A percentile compares a stretch with the other conserved stretches of the same genome.
Evolutionary conservation across 148 eudicot species (phyloP).

Genomic region (Vaccinium corymbosum): DNA sequence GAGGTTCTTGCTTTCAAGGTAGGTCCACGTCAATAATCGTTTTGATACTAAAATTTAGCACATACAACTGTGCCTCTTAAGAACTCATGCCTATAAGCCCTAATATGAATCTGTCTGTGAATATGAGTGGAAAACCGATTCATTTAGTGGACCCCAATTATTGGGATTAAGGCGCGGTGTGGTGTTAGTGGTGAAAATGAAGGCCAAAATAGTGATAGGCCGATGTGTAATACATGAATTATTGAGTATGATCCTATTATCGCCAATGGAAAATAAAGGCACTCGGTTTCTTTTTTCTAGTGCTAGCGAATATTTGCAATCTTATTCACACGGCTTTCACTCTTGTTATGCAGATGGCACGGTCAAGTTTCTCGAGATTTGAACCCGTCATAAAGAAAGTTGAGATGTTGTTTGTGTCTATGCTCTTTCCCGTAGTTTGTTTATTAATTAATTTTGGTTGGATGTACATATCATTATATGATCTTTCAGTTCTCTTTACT

Average conservation of each 20-base stretch:
- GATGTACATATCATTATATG: slow-evolving; percentile 41
- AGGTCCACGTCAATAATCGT: slow-evolving; percentile 19
- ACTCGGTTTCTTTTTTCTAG: not conserved
- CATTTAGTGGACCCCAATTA: not conserved
- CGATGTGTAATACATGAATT: not conserved
- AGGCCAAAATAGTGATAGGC: not conserved
- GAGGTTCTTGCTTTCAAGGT: slow-evolving; percentile 86
- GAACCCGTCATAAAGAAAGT: slow-evolving; percentile 34
- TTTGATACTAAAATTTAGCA: slow-evolving; percentile 1
- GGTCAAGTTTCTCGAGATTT: slow-evolving; percentile 82
- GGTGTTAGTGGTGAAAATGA: not conserved
- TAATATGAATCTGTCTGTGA: not conserved
- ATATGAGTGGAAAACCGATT: not conserved
- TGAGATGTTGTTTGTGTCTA: slow-evolving; percentile 20
- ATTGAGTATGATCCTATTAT: not conserved
- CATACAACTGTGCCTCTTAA: not conserved
- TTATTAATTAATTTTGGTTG: slow-evolving; percentile 33
- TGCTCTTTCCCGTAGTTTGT: slow-evolving; percentile 24
- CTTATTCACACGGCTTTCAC: not conserved
- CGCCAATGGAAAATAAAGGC: not conserved
- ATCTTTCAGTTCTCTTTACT: not conserved
- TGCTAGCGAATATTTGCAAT: not conserved
- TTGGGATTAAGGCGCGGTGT: not conserved
- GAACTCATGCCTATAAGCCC: not conserved
- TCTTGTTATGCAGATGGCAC: slow-evolving; percentile 76